Evolutionary conservation across 2,329 filamentous ascomycete genomes (phyloP), one percentile per base, ranked within the genome.

Genomic region (Cordyceps cateniannulata): DNA sequence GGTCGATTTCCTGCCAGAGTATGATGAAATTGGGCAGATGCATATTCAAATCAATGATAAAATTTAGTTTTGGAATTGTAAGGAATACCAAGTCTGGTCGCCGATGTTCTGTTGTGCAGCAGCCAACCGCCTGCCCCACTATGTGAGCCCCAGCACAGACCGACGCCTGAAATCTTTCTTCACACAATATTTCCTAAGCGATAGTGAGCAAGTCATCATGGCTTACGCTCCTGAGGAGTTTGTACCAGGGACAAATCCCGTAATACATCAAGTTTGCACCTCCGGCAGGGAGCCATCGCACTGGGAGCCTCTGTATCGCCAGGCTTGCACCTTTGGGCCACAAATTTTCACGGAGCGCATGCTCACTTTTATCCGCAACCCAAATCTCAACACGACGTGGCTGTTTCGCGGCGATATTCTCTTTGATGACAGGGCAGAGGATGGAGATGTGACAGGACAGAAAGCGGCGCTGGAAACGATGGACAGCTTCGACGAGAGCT

Each of bases 341-440:
- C 77, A 80, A 32, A 77, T 85, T 59, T 93, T 92, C 70, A 74
- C 79, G 62, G 73, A 80, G 45, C 86, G 89, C 54, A 90, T 91
- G 85, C 75, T 85, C 66, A 91, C 93, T 68, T 77, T 93, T 61
- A 83, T 93, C 65, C 82, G 82, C 66, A 93, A 93, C 67, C 90
- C 90, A 0, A 93, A 95, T 65, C 79, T 91, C 72, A 91, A 91
- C 65, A 90, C 89, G 0, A 85, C 82, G 18, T 89, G 88, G 81
- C 79, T 95, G 1, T 90, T 92, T 68, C 84, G 90, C 32, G 90
- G 90, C 51, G 90, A 95, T 68, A 85, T 93, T 27, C 79, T 89
- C 27, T 81, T 59, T 12, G 56, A 59, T 25, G 47, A 59, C 18
- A n/a, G 18, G 1, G 12, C 47, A 1, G 56, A 7, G 9, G 35